phyloP scores from a whole-genome alignment of 805 yeast species.

The Hanseniaspora thailandica region DNA sequence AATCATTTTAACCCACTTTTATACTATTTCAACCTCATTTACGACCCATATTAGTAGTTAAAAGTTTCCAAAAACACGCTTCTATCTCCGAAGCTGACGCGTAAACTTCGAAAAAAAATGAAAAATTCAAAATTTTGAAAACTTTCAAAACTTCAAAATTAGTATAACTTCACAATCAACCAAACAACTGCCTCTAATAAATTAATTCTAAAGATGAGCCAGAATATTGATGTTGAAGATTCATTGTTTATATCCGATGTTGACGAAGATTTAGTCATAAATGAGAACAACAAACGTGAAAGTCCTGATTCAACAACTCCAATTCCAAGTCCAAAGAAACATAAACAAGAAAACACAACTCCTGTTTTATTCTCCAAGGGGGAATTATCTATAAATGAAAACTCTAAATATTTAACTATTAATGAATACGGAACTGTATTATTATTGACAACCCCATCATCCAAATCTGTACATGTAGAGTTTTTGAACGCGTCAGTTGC shows the following conservation, averaged over 20 bases:
- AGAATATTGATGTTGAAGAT: constrained; percentile 11
- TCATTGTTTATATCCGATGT: constrained; percentile 13
- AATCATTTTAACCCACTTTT: too few relatives aligned
- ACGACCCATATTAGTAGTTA: too few relatives aligned
- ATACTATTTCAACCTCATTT: too few relatives aligned
- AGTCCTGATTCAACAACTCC: not conserved
- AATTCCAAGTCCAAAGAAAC: not conserved
- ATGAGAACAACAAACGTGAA: not conserved
- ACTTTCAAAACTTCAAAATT: too few relatives aligned
- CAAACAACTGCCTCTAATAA: not conserved
- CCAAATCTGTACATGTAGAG: not conserved
- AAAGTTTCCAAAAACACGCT: too few relatives aligned
- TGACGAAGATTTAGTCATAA: not conserved
- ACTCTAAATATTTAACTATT: constrained; percentile 5
- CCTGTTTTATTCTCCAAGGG: constrained; percentile 13
- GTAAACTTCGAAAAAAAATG: too few relatives aligned
- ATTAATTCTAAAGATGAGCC: not conserved
- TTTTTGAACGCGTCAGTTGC: constrained; percentile 3
- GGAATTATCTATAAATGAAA: not conserved
- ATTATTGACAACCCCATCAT: not conserved
- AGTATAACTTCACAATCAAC: not conserved
- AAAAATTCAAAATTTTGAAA: too few relatives aligned
- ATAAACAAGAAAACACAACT: not conserved
- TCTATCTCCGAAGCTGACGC: too few relatives aligned
- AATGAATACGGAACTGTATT: constrained; percentile 4